Conservation (phyloP, 805 yeast genomes). For the Wickerhamiella occidentalis region DNA sequence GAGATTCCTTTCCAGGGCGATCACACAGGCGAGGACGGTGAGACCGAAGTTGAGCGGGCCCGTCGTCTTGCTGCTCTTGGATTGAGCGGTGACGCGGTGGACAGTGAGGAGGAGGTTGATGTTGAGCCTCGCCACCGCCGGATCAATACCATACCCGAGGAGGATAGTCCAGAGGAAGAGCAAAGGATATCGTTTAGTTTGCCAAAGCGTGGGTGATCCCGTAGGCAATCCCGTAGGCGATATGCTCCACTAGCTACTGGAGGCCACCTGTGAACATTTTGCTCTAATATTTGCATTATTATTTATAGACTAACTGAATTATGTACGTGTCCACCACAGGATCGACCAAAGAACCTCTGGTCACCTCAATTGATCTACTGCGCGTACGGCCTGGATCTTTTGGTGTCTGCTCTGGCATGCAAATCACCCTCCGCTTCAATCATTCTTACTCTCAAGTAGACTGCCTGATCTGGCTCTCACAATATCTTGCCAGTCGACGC, state of each 20-base stretch:
- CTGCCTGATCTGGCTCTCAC: slow-evolving; percentile 20
- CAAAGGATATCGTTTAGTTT: slow-evolving; percentile 10
- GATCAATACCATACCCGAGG: slow-evolving; percentile 12
- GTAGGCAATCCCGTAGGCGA: no score
- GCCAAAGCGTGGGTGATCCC: slow-evolving; percentile 1
- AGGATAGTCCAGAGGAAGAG: not conserved
- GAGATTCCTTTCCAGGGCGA: slow-evolving; percentile 21
- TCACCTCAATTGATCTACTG: no score
- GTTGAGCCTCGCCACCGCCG: slow-evolving; percentile 5
- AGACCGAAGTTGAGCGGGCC: slow-evolving; percentile 54
- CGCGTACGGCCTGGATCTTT: no score
- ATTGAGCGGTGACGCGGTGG: slow-evolving; percentile 16
- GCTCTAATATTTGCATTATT: not conserved
- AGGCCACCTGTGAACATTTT: no score
- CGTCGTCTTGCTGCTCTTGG: slow-evolving; percentile 41
- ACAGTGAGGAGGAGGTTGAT: slow-evolving; percentile 13
- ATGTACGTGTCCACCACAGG: no score
- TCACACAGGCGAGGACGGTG: slow-evolving; percentile 31
- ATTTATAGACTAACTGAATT: not conserved
- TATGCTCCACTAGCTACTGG: no score
- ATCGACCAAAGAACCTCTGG: no score
- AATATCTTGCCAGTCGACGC: slow-evolving; percentile 26
- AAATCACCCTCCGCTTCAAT: no score
- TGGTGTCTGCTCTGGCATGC: no score
- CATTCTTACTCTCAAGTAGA: no score